Evolutionary conservation across 2,329 filamentous ascomycete genomes (phyloP).

Genomic region (Aspergillus fischeri): DNA sequence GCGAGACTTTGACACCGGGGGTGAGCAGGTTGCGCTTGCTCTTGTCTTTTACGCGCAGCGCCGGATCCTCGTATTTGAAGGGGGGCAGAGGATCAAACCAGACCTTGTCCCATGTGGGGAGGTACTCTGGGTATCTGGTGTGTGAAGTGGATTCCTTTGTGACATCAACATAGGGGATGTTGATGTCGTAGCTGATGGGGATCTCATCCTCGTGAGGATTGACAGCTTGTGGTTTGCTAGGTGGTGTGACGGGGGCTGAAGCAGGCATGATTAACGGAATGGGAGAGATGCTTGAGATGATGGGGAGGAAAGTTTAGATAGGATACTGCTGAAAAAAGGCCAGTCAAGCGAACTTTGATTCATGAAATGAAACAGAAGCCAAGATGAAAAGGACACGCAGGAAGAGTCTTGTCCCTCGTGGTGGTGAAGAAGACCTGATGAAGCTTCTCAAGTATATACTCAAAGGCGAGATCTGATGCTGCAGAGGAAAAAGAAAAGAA

Average conservation of each 20-base stretch:
- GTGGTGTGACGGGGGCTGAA: conserved; percentile 26
- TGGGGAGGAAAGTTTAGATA: not conserved
- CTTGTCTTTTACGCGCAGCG: conserved; percentile 41
- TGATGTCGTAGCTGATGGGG: conserved; percentile 46
- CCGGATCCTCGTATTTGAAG: conserved; percentile 46
- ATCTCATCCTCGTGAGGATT: conserved; percentile 25
- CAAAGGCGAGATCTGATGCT: not conserved
- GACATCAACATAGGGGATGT: conserved; percentile 46
- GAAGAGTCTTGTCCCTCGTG: not conserved
- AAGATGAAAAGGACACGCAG: too few relatives aligned
- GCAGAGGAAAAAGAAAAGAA: conserved; percentile 4
- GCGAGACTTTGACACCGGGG: conserved; percentile 27
- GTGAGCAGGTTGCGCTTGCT: conserved; percentile 36
- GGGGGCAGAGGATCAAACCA: conserved; percentile 45
- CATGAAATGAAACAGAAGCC: not conserved
- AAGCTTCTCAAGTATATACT: not conserved
- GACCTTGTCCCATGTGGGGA: conserved; percentile 45
- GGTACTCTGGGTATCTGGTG: conserved; percentile 43
- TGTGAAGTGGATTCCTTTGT: conserved; percentile 34
- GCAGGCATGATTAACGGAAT: conserved; percentile 23
- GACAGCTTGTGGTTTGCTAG: conserved; percentile 21
- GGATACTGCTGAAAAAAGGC: not conserved
- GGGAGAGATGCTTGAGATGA: not conserved
- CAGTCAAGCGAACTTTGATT: not conserved
- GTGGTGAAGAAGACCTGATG: not conserved